Conservation (phyloP, 2,329 filamentous ascomycete species). For the Macrophomina pseudophaseolina region DNA sequence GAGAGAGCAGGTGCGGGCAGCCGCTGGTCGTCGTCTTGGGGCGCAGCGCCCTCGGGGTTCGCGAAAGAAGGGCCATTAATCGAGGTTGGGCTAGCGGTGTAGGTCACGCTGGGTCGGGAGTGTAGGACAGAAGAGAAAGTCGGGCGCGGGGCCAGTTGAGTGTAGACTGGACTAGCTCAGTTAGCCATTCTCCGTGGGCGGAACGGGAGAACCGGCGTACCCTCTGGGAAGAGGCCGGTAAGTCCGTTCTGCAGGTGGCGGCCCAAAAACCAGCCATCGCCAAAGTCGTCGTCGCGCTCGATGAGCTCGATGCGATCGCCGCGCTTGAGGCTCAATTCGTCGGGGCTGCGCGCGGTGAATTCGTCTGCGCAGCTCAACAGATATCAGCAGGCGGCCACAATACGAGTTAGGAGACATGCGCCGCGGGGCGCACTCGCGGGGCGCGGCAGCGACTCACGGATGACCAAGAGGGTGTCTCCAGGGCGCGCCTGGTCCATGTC, state of each 20-base stretch:
- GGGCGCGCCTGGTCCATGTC: slow-evolving; percentile 59
- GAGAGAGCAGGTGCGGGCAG: neutral
- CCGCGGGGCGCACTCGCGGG: neutral
- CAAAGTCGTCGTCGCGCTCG: slow-evolving; percentile 86
- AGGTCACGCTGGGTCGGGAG: slow-evolving; percentile 3
- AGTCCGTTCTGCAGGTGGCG: slow-evolving; percentile 74
- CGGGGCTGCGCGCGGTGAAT: slow-evolving; percentile 86
- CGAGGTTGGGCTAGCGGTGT: slow-evolving; percentile 8
- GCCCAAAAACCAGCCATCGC: slow-evolving; percentile 83
- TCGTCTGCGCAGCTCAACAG: slow-evolving; percentile 67
- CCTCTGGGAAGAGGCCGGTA: slow-evolving; percentile 82
- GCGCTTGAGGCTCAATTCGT: slow-evolving; percentile 87
- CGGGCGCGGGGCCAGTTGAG: slow-evolving; percentile 60
- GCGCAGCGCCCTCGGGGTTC: neutral
- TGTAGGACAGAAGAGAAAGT: slow-evolving; percentile 30
- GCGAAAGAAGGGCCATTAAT: slow-evolving; percentile 9
- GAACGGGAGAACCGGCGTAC: slow-evolving; percentile 52
- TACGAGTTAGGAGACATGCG: neutral
- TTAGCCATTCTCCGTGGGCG: slow-evolving; percentile 20
- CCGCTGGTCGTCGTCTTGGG: neutral
- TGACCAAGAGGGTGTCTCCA: slow-evolving; percentile 72
- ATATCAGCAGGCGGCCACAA: slow-evolving; percentile 24
- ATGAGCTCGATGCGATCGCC: slow-evolving; percentile 83
- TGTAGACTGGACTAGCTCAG: slow-evolving; percentile 65
- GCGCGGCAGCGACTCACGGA: slow-evolving; percentile 62